Percentiles rank a stretch among this genome's conserved stretches.
These are phyloP conservation scores for Platanthera guangdongensis DNA, from an alignment of 106 monocot species.

Conservation along the genomic window DNA sequence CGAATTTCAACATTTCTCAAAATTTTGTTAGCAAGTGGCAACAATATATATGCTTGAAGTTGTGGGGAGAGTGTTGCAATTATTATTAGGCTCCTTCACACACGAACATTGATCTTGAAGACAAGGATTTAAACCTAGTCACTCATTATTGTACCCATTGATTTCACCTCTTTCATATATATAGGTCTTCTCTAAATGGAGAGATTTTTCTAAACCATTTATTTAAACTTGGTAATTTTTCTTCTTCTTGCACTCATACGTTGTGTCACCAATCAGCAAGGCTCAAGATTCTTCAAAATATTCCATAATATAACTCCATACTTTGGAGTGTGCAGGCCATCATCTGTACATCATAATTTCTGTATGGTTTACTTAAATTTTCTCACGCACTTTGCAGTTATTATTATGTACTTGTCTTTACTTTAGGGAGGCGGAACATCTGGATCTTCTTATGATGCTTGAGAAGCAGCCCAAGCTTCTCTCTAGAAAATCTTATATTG, in stretches of 20 bases:
- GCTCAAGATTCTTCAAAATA: background rate
- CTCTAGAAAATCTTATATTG: slow-evolving; percentile 38
- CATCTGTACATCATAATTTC: background rate
- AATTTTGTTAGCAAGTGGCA: too few relatives aligned
- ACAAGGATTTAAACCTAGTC: too few relatives aligned
- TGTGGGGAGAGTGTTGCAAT: too few relatives aligned
- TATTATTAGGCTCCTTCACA: too few relatives aligned
- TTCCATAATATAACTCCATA: background rate
- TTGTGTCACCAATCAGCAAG: background rate
- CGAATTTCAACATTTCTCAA: too few relatives aligned
- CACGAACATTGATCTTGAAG: too few relatives aligned
- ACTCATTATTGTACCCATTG: too few relatives aligned
- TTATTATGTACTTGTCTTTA: background rate
- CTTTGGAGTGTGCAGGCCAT: background rate
- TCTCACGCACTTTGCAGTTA: background rate
- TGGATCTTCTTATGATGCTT: slow-evolving; percentile 20
- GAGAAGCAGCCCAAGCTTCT: slow-evolving; percentile 29
- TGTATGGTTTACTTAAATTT: background rate
- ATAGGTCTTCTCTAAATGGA: too few relatives aligned
- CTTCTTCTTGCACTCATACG: background rate
- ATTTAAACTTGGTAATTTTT: background rate
- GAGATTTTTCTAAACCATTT: too few relatives aligned
- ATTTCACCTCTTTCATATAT: too few relatives aligned
- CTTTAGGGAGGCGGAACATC: slow-evolving; percentile 26
- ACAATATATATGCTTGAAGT: too few relatives aligned